phyloP scores from a whole-genome alignment of 257 asterid genomes.

The Solanum acaule region DNA sequence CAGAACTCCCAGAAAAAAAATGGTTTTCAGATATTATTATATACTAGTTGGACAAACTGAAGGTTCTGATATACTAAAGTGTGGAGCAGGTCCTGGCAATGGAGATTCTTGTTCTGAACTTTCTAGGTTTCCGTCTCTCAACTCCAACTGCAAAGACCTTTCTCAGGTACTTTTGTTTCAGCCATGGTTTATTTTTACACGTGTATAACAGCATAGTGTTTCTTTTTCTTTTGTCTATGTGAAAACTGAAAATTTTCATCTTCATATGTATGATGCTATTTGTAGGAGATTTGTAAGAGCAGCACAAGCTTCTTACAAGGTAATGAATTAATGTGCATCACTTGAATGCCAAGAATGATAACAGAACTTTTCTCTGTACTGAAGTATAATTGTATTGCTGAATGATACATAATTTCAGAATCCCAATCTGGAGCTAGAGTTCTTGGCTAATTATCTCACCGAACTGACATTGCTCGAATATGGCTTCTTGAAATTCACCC shows the following conservation, averaged over 20 bases:
- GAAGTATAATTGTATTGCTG: not conserved
- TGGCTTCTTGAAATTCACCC: constrained; percentile 61
- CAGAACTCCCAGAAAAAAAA: not conserved
- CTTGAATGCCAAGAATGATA: not conserved
- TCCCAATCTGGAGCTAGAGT: constrained; percentile 66
- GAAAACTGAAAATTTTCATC: not conserved
- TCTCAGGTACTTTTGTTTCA: constrained; percentile 42
- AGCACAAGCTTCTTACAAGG: constrained; percentile 64
- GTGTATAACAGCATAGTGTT: not conserved
- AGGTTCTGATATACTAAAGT: not conserved
- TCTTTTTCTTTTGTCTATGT: not conserved
- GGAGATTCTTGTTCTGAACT: constrained; percentile 59
- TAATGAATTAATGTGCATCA: constrained; percentile 1
- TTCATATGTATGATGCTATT: not conserved
- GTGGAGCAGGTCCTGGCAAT: constrained; percentile 49
- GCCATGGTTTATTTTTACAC: not conserved
- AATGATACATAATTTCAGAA: constrained; percentile 21
- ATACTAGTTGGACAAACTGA: not conserved
- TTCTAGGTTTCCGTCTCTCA: constrained; percentile 51
- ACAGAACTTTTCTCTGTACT: not conserved
- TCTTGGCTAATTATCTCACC: constrained; percentile 75
- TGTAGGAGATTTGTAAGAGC: constrained; percentile 76
- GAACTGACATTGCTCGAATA: constrained; percentile 66
- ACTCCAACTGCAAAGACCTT: constrained; percentile 69
- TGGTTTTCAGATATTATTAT: not conserved